A percentile compares a stretch with the other conserved stretches of the same genome.
phyloP scores from a whole-genome alignment of 441 rosid species.

The Manihot esculenta region DNA sequence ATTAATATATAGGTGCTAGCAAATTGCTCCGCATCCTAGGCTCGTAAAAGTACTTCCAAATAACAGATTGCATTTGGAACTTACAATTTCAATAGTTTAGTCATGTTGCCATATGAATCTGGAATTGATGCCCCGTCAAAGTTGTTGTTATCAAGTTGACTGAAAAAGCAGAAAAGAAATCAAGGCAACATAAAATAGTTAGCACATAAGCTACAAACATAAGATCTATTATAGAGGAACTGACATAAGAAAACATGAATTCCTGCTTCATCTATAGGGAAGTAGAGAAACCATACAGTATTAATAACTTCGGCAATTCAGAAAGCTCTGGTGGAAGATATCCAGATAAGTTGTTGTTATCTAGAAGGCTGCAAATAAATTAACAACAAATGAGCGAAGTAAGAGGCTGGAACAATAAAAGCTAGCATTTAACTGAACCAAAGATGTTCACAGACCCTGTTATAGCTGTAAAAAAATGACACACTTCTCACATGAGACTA shows the following conservation, averaged over 20 bases:
- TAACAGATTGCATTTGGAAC: slow-evolving; percentile 30
- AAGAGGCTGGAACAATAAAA: slow-evolving; percentile 3
- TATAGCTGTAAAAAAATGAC: slow-evolving; percentile 2
- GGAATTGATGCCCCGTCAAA: slow-evolving; percentile 79
- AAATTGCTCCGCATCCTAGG: slow-evolving; percentile 1
- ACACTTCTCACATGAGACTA: slow-evolving; percentile 14
- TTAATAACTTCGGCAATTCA: slow-evolving; percentile 61
- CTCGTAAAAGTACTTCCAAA: slow-evolving; percentile 24
- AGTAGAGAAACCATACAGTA: slow-evolving; percentile 60
- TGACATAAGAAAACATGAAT: not conserved
- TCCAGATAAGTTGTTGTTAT: slow-evolving; percentile 88
- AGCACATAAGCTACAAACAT: not conserved
- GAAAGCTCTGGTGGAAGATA: slow-evolving; percentile 82
- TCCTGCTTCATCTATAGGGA: slow-evolving; percentile 16
- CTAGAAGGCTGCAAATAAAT: slow-evolving; percentile 71
- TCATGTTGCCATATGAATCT: slow-evolving; percentile 63
- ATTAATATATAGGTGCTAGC: not conserved
- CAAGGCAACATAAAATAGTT: not conserved
- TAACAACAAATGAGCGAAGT: slow-evolving; percentile 12
- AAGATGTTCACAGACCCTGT: slow-evolving; percentile 9
- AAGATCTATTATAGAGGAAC: not conserved
- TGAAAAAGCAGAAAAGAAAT: slow-evolving; percentile 31
- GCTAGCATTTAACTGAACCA: slow-evolving; percentile 5
- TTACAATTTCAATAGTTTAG: slow-evolving; percentile 88
- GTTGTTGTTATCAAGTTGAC: slow-evolving; percentile 92